Conservation (phyloP, 257 asterid genomes). For the Jacaranda copaia region DNA sequence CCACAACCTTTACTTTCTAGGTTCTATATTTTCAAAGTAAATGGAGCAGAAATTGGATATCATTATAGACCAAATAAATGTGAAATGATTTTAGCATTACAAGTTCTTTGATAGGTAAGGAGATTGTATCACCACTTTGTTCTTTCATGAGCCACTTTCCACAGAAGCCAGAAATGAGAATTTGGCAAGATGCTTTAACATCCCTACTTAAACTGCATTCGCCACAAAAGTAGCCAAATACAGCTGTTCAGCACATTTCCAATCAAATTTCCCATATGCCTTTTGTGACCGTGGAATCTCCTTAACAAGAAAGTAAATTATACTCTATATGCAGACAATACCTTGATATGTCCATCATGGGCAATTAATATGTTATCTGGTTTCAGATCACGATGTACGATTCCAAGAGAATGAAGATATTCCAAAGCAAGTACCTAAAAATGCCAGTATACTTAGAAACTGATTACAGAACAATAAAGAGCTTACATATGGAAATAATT, state of each 20-base stretch:
- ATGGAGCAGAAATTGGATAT: conserved; percentile 15
- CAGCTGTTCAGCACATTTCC: conserved; percentile 2
- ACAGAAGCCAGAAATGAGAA: conserved; percentile 22
- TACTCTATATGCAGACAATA: conserved; percentile 36
- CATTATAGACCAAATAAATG: conserved; percentile 15
- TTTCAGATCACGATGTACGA: conserved; percentile 96
- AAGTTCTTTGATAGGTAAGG: conserved; percentile 2
- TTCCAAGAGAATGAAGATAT: conserved; percentile 94
- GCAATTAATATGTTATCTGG: conserved; percentile 94
- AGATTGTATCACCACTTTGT: conserved; percentile 13
- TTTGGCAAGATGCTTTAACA: conserved; percentile 9
- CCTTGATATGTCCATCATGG: conserved; percentile 99
- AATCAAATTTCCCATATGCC: conserved; percentile 12
- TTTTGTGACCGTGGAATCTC: conserved; percentile 14
- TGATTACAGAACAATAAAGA: conserved; percentile 28
- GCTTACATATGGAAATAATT: conserved; percentile 21
- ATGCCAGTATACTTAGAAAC: conserved; percentile 37
- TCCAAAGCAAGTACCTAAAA: conserved; percentile 95
- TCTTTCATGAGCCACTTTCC: conserved; percentile 12
- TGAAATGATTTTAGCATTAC: conserved; percentile 19
- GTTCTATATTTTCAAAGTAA: conserved; percentile 7
- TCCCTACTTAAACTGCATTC: conserved; percentile 8
- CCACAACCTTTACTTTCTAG: conserved; percentile 25
- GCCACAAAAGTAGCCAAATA: conserved; percentile 21
- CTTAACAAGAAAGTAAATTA: conserved; percentile 22